Base-by-base conservation (phyloP, 1,284 basidiomycete genomes). In the Pseudozyma pruni region DNA sequence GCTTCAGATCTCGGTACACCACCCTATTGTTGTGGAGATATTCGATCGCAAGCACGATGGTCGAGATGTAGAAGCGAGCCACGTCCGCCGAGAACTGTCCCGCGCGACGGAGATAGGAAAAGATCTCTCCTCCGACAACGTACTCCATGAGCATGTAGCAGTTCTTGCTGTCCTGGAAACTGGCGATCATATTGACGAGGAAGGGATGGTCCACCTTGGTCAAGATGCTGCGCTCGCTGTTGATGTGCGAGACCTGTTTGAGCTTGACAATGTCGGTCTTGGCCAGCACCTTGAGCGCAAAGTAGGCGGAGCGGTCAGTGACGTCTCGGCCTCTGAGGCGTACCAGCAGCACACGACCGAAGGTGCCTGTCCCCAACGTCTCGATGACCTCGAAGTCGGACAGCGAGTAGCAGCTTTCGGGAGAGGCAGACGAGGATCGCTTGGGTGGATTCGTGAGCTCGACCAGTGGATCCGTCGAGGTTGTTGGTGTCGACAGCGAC, bases 231-330 rank as follows among this genome's bases (percentile, higher is more conserved):
- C 85, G 82, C 67, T 87, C 86, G 27, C 84, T 85, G 71, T 86
- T 86, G 78, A 86, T 85, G 68, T 87, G 86, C 74, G 87, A 85
- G 33, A 87, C 85, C 72, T 87, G 86, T 63, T 86, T 86, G 31
- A 87, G 73, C 22, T 84, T 80, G 27, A 87, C 85, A 50, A 87
- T 83, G 61, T 86, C 85, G 6, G 81, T 78, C 75, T 87, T 87
- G 34, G 83, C 80, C 33, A 87, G 75, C 7, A 87, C 85, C 79
- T 87, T 87, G 82, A 86, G 83, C 9, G 85, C 85, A 72, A 85
- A 86, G 81, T 84, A 78, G 11, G 72, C 44, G 16, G 52, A 49
- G 14, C 69, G 72, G 16, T 64, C 54, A 6, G 51, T 19, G 6
- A 43, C 13, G 11, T 53, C 34, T 33, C 55, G 44, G 9, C 37